Evolutionary conservation across 2,329 filamentous ascomycete genomes (phyloP), one percentile per base, ranked within the genome.

Genomic region (Claviceps paspali): DNA sequence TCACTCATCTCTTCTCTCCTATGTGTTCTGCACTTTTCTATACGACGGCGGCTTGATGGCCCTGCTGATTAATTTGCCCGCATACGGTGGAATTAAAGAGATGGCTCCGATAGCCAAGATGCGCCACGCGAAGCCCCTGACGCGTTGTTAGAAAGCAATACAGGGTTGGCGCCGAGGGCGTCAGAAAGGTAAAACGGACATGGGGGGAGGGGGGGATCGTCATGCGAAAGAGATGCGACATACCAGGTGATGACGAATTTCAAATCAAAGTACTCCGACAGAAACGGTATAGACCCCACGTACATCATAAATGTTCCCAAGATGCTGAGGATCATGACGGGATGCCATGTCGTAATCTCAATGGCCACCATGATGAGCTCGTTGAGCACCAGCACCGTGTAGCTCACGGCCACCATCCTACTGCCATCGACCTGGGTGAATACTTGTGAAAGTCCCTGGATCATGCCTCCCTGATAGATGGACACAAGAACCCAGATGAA

Each of bases 351-450:
- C 3, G 85, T 94, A 49, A 98, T 83, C 54, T 94, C 83, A 41
- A 93, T 84, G 3, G 87, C 88, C 2, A 96, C 91, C 92, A 98
- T 98, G 49, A 92, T 73, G 41, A 98, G 71, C 56, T 98, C 91
- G 56, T 96, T 98, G 43, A 96, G 64, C 5, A 98, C 77, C 2
- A 98, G 73, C 1, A 86, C 85, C 0, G 88, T 92, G 54, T 94
- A 98, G 40, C 79, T 86, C 32, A 98, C 83, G 18, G 82, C 76
- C 38, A 96, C 83, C 79, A 98, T 93, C 41, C 64, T 67, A 10
- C 70, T 65, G 1, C 76, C 71, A 45, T 84, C 76, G 3, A 83
- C 77, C 43, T 83, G 79, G 3, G 91, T 82, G 17, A 98, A 70
- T 12, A 98, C 67, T 56, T 98, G 87, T 1, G 82, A 79, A 10